Evolutionary conservation across 1,284 basidiomycete genomes (phyloP), one percentile per base, ranked within the genome.

Genomic region (Earliella scabrosa): DNA sequence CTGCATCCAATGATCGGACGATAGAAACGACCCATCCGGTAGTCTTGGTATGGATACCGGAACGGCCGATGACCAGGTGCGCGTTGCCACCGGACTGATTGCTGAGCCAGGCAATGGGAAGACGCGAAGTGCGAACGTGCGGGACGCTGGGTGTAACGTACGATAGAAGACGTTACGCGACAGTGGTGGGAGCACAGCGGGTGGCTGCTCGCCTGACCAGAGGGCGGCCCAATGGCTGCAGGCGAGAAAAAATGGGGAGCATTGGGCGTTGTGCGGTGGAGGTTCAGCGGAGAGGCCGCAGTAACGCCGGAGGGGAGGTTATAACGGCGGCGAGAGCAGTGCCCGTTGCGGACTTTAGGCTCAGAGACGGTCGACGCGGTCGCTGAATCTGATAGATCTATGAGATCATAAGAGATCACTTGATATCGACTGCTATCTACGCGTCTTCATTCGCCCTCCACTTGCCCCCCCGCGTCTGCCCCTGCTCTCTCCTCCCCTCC

Each of bases 251-350:
- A 13, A 31, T 31, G 36, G 36, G 4, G 21, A 21, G 31, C 13
- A 18, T 21, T 51, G 50, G 48, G 31, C 39, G 43, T 53, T 50
- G 54, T 32, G 50, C 40, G 45, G 65, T 63, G 66, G 65, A 60
- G 51, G 60, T 64, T 63, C 51, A 54, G 64, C 64, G 64, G 59
- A 54, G 24, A 26, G 38, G 45, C 68, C 68, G 68, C 67, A 60
- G 56, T 70, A 70, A 67, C 64, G 58, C 68, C 68, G 66, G 21
- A 13, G 40, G 38, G 35, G 43, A 36, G 39, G 59, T 50, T 39
- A 57, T 52, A 52, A 48, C 36, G 18, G 32, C 49, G 53, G 23
- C 50, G 41, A 23, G 21, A 40, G 24, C 31, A 20, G 32, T 35
- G 35, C 32, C 40, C 18, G 38, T 18, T 43, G 54, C 58, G 50